Evolutionary conservation across 1,139 yeast genomes (phyloP).

Genomic region (Sugiyamaella sp.): DNA sequence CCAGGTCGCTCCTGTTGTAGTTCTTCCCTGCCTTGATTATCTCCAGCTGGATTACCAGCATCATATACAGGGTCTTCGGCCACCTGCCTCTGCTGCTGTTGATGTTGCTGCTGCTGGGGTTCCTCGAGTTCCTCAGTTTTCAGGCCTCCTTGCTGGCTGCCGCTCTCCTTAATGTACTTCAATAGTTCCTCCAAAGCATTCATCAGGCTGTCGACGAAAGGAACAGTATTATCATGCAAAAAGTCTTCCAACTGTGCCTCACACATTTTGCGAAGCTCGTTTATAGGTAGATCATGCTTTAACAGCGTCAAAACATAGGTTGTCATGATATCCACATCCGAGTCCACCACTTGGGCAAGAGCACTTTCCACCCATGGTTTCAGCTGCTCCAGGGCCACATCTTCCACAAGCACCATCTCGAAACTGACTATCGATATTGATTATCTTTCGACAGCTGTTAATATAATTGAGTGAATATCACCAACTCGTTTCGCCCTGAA

Average conservation of each 20-base stretch:
- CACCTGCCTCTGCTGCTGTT: neutral
- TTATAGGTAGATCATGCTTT: slow-evolving; percentile 42
- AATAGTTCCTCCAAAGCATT: slow-evolving; percentile 29
- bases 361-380: slow-evolving; percentile 46
- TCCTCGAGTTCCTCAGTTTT: neutral
- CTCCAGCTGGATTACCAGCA: too few species aligned
- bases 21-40: slow-evolving; percentile 1
- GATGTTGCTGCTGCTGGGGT: neutral
- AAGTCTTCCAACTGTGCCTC: slow-evolving; percentile 46
- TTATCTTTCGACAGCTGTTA: too few species aligned
- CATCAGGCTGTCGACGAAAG: slow-evolving; percentile 41
- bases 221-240: slow-evolving; percentile 36
- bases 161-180: neutral
- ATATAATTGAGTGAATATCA: too few species aligned
- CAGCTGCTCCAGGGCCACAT: slow-evolving; percentile 31
- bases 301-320: slow-evolving; percentile 51
- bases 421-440: too few species aligned
- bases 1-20: neutral
- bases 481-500: too few species aligned
- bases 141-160: neutral
- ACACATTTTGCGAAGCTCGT: slow-evolving; percentile 41
- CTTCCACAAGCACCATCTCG: slow-evolving; percentile 28
- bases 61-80: neutral
- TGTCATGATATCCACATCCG: slow-evolving; percentile 49
- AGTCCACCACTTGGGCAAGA: slow-evolving; percentile 43